Base-by-base conservation (phyloP, 257 asterid species). In the Salvia hispanica region DNA sequence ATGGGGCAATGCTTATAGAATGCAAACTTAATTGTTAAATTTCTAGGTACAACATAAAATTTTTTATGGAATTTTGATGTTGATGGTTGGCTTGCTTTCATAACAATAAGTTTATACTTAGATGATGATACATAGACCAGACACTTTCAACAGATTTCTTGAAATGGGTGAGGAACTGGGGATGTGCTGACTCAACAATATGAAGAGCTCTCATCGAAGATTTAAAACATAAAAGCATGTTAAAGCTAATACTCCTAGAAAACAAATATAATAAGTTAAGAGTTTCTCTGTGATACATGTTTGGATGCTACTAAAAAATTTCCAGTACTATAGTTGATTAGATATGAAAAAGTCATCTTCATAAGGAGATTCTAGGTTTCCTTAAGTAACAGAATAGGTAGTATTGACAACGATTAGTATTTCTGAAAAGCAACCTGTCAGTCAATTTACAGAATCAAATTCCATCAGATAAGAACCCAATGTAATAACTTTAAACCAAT, bases 1-100 rank as follows among this genome's bases (percentile, higher is more conserved):
- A 70, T 16, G 36, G 48, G 51, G 64, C 13, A 47, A 56, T 50
- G 13, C 69, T 64, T 50, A 7, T 37, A 34, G 42, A 45, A 10
- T 37, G 58, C 25, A 42, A 14, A 47, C 59, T 44, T 42, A 36
- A 7, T 8, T 15, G 64, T 47, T 14, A 37, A 36, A 58, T 34
- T 15, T 8, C n/a, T n/a, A n/a, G 25, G n/a, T 9, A 58, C 11
- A 37, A n/a, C n/a, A 54, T 36, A 33, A 16, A 36, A 58, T n/a
- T 37, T 4, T 9, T 0, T 47, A 60, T 18, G 39, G 39, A 61
- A 6, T 13, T 40, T 0, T 18, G 21, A 36, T 13, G 12, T 13
- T 39, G 43, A 8, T 6, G 43, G 43, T 7, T 18, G 9, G 25
- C 64, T 58, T 6, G 28, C 47, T 36, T 34, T 7, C 6, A 36